A percentile compares a stretch with the other conserved stretches of the same genome.
Evolutionary conservation across 2,329 filamentous ascomycete genomes (phyloP).

Genomic region (Helotiales sp.): DNA sequence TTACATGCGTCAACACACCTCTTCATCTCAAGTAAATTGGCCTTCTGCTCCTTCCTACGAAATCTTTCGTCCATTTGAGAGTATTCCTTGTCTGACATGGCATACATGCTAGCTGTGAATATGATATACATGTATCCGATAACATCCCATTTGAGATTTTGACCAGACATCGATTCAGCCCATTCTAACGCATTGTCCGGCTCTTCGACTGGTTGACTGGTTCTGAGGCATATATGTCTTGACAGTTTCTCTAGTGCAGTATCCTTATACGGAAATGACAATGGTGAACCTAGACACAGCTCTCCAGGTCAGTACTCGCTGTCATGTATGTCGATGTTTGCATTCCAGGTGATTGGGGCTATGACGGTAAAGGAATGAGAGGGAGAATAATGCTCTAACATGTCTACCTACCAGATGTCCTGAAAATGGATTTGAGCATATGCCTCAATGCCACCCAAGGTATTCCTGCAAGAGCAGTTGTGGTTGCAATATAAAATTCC

Average conservation of each 20-base stretch:
- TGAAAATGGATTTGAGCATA: constrained; percentile 8
- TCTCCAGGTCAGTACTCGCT: no score
- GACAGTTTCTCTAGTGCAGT: constrained; percentile 11
- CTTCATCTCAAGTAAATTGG: constrained; percentile 11
- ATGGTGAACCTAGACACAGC: no score
- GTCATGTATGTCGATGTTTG: no score
- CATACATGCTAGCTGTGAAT: constrained; percentile 6
- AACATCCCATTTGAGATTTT: constrained; percentile 21
- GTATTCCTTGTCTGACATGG: constrained; percentile 14
- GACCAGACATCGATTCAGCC: constrained; percentile 14
- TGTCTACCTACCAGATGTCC: no score
- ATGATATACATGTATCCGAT: constrained; percentile 17
- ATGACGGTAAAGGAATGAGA: no score
- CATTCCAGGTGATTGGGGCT: no score
- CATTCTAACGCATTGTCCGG: constrained; percentile 12
- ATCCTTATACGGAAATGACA: constrained; percentile 2
- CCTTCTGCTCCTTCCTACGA: constrained; percentile 1
- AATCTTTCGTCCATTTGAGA: background rate
- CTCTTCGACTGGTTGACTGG: background rate
- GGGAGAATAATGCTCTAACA: no score
- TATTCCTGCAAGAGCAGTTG: constrained; percentile 11
- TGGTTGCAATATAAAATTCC: background rate
- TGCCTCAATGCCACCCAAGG: constrained; percentile 3
- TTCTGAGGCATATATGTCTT: constrained; percentile 9
- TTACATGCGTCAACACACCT: constrained; percentile 17